Conservation (phyloP, 2,329 filamentous ascomycete genomes). For the Hypomyces perniciosus region DNA sequence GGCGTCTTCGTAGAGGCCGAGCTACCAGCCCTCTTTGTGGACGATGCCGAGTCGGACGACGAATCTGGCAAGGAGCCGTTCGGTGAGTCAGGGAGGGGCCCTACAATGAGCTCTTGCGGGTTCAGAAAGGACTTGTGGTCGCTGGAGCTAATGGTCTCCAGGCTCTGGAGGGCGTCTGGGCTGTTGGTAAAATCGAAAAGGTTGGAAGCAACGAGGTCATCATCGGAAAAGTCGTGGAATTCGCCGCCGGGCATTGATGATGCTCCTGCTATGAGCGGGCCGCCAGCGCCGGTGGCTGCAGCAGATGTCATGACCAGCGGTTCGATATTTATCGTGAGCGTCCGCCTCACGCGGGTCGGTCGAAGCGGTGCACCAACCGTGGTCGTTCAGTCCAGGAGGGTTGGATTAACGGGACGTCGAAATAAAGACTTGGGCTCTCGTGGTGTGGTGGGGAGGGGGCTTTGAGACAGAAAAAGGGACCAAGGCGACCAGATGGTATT, state of each 20-base stretch:
- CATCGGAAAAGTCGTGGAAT: slow-evolving; percentile 33
- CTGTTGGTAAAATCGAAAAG: slow-evolving; percentile 32
- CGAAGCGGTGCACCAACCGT: not conserved
- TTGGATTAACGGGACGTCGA: not conserved
- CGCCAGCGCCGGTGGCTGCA: slow-evolving; percentile 26
- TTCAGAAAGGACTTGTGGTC: slow-evolving; percentile 28
- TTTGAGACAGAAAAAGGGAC: not conserved
- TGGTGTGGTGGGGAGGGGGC: not conserved
- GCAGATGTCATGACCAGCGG: slow-evolving; percentile 32
- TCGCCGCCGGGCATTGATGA: slow-evolving; percentile 31
- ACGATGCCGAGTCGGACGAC: slow-evolving; percentile 46
- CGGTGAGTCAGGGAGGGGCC: slow-evolving; percentile 37
- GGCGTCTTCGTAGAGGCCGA: slow-evolving; percentile 41
- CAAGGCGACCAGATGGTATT: not conserved
- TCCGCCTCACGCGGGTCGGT: slow-evolving; percentile 14
- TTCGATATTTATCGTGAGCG: slow-evolving; percentile 12
- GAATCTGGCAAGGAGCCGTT: slow-evolving; percentile 42
- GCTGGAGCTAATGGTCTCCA: slow-evolving; percentile 25
- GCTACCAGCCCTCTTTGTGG: slow-evolving; percentile 40
- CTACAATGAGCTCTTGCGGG: slow-evolving; percentile 29
- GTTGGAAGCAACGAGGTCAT: slow-evolving; percentile 28
- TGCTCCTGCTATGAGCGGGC: slow-evolving; percentile 34
- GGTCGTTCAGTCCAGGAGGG: not conserved
- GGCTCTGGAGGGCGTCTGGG: slow-evolving; percentile 31
- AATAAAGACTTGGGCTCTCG: not conserved